Base-by-base conservation (phyloP, 805 yeast genomes). In the Suhomyces sp. region DNA sequence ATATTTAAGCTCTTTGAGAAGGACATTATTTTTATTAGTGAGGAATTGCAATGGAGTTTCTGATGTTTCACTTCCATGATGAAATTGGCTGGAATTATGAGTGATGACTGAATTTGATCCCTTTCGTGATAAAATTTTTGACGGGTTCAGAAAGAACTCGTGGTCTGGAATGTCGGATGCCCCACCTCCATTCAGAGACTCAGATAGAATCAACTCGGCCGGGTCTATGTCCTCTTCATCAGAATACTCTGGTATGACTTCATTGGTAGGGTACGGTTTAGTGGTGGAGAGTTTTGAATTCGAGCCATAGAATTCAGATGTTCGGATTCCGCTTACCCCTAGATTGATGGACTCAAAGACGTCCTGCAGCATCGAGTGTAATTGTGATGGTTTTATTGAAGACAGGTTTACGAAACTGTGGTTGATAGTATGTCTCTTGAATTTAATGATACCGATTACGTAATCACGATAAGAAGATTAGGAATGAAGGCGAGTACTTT, bases 21-120 rank as follows among this genome's bases (percentile, higher is more conserved):
- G 34, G 12, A 49, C 28, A 3, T 47, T 39, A 40, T 61, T 63
- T 32, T 55, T 60, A 31, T 53, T 53, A 30, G 55, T 53, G 20
- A 63, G 39, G 38, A 56, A 64, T 26, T 57, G 56, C 6, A 63
- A 31, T 2, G 69, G 68, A 20, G 65, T 45, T 20, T 51, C 51
- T 5, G 35, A 15, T 4, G 26, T 16, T 4, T 31, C 33, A n/a
- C n/a, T 10, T 19, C 25, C 2, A 8, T 3, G 17, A 7, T 5
- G 11, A 25, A 25, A 9, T 11, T 26, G 20, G 25, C 25, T 11
- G 12, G 6, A n/a, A n/a, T n/a, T n/a, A n/a, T n/a, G n/a, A n/a
- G n/a, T n/a, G n/a, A n/a, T n/a, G 8, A 23, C n/a, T 11, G 6
- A 20, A 26, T 9, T 3, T 16, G 10, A 26, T 13, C 19, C 17